Evolutionary conservation across 805 yeast species (phyloP).

Genomic region (Brettanomyces sp.): DNA sequence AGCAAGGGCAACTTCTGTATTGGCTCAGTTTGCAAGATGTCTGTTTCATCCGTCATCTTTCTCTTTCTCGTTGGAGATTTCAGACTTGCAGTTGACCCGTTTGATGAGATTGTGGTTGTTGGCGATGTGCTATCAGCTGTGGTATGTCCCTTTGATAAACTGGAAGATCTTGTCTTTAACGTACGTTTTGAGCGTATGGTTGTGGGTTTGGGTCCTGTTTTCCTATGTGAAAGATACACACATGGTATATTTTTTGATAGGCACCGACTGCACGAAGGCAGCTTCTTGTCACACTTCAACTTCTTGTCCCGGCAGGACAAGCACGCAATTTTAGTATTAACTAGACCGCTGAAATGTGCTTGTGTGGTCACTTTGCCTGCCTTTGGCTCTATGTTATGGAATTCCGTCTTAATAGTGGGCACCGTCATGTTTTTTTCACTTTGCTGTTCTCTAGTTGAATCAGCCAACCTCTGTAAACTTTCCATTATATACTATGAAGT

Average conservation of each 20-base stretch:
- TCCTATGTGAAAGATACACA: slow-evolving; percentile 18
- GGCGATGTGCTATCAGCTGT: neutral
- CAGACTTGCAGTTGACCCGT: neutral
- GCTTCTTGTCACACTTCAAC: slow-evolving; percentile 21
- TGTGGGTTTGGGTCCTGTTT: slow-evolving; percentile 24
- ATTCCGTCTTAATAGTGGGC: neutral
- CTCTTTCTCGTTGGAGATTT: neutral
- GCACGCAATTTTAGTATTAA: slow-evolving; percentile 21
- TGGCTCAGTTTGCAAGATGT: neutral
- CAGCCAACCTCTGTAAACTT: no score
- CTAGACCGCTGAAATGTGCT: neutral
- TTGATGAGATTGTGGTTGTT: neutral
- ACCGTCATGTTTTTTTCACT: no score
- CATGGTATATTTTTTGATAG: slow-evolving; percentile 11
- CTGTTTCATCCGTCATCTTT: neutral
- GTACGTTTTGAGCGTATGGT: neutral
- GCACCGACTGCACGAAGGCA: slow-evolving; percentile 21
- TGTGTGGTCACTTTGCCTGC: neutral
- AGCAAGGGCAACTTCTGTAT: neutral
- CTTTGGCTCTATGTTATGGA: neutral
- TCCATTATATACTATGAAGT: no score
- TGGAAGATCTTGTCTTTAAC: neutral
- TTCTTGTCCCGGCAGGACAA: slow-evolving; percentile 22
- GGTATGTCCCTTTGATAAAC: neutral
- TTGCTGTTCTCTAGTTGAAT: no score